Base-by-base conservation (phyloP, 192 early-diverging fungal species). In the Chytriomyces confervae region DNA sequence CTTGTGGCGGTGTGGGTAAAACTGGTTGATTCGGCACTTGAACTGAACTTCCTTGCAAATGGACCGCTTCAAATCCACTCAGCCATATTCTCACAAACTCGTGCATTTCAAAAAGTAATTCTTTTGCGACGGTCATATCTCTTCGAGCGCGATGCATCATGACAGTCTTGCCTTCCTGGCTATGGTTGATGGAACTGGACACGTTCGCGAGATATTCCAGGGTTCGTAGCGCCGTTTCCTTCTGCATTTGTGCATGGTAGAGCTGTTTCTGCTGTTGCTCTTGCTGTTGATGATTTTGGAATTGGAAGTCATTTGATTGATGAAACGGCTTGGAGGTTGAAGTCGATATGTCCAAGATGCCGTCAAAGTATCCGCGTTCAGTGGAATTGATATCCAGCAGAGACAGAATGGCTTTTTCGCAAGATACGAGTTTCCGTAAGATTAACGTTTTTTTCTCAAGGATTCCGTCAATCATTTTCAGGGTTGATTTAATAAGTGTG, bases 61-160 rank as follows among this genome's bases (percentile, higher is more conserved):
- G 46, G n/a, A 63, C 13, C 1, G 27, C 74, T 48, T 76, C 74
- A n/a, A 76, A 76, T 3, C 74, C 74, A 23, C 47, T 20, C 11
- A 76, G n/a, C 74, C 74, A 76, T 27, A 66, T 36, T 36, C 74
- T 46, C 46, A 76, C 64, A 76, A 76, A 76, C 64, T 76, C 74
- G 50, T 76, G 74, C 74, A 76, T 76, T 43, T 76, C 74, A 36
- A 66, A 63, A 9, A 76, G 63, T 49, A 76, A 20, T 27, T 76
- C 74, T 51, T 76, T 76, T 10, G 74, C 74, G 8, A 53, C 64
- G 9, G 63, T 43, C 48, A 66, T 48, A 20, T 76, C 74, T 44
- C 74, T 20, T 49, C 74, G 11, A 43, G 62, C 74, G 8, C 74
- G 62, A 53, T 76, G 62, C n/a, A 76, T 50, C 8, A 76, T 64